Evolutionary conservation across 768 basidiomycete genomes (phyloP).

Genomic region (Mycena latifolia): DNA sequence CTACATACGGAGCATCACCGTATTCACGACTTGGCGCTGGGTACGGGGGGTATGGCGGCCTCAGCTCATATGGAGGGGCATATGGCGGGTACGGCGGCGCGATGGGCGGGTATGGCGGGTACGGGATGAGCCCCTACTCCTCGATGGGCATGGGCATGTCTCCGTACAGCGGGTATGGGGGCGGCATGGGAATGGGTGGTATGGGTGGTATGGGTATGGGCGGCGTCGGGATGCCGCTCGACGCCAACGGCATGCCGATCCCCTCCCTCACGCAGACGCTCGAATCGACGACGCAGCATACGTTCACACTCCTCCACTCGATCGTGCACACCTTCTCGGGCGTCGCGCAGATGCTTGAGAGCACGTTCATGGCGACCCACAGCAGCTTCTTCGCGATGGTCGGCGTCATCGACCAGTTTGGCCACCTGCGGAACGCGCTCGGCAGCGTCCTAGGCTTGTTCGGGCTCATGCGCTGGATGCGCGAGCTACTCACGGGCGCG

Average conservation of each 20-base stretch:
- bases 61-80: constrained; percentile 45
- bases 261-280: constrained; percentile 88
- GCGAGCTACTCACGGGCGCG: constrained; percentile 66
- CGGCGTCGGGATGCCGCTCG: constrained; percentile 62
- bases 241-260: constrained; percentile 64
- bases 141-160: constrained; percentile 37
- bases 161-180: constrained; percentile 43
- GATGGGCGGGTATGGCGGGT: constrained; percentile 41
- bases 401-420: constrained; percentile 95
- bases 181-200: constrained; percentile 50
- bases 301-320: constrained; percentile 93
- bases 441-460: constrained; percentile 95
- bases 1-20: constrained; percentile 52
- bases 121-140: constrained; percentile 38
- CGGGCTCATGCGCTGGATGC: constrained; percentile 89
- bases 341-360: constrained; percentile 97
- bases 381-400: constrained; percentile 97
- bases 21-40: constrained; percentile 61
- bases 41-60: constrained; percentile 50
- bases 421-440: constrained; percentile 90
- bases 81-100: constrained; percentile 48
- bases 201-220: constrained; percentile 47
- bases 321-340: constrained; percentile 96
- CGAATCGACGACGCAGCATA: constrained; percentile 90
- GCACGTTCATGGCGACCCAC: constrained; percentile 97